Conservation (phyloP, 768 basidiomycete species). For the Psilocybe sp. region DNA sequence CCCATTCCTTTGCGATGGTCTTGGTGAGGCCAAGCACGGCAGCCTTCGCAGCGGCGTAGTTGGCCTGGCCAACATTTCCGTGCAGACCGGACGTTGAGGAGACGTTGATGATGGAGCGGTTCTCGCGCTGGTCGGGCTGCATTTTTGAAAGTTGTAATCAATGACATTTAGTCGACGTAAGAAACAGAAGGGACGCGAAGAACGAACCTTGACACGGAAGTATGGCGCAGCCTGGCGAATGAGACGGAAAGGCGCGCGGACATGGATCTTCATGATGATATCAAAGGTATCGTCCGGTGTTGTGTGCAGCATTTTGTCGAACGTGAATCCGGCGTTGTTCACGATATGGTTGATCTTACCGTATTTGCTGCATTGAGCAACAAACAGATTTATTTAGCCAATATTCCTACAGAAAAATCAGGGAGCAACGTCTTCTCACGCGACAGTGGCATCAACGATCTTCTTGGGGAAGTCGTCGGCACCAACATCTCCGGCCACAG, state of each 20-base stretch:
- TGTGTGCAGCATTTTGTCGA: constrained; percentile 86
- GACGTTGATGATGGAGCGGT: constrained; percentile 77
- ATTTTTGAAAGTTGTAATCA: not conserved
- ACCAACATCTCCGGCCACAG: constrained; percentile 76
- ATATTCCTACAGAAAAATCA: not conserved
- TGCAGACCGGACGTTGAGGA: constrained; percentile 83
- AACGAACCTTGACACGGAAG: constrained; percentile 67
- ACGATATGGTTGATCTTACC: constrained; percentile 87
- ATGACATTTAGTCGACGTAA: constrained; percentile 7
- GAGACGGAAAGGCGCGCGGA: constrained; percentile 83
- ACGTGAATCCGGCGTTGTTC: constrained; percentile 83
- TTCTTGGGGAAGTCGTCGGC: constrained; percentile 82
- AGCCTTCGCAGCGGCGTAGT: constrained; percentile 79
- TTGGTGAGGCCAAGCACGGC: constrained; percentile 80
- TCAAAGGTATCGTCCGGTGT: constrained; percentile 81
- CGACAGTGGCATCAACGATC: constrained; percentile 71
- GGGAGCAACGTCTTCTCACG: constrained; percentile 43
- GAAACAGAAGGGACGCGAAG: not conserved
- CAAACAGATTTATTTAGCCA: not conserved
- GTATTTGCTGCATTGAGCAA: constrained; percentile 48
- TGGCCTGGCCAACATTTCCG: constrained; percentile 83
- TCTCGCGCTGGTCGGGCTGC: constrained; percentile 55
- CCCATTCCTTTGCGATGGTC: constrained; percentile 89
- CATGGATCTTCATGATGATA: constrained; percentile 81
- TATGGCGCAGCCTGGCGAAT: constrained; percentile 82